phyloP scores from a whole-genome alignment of 805 yeast species.

The Ogataea polymorpha region DNA sequence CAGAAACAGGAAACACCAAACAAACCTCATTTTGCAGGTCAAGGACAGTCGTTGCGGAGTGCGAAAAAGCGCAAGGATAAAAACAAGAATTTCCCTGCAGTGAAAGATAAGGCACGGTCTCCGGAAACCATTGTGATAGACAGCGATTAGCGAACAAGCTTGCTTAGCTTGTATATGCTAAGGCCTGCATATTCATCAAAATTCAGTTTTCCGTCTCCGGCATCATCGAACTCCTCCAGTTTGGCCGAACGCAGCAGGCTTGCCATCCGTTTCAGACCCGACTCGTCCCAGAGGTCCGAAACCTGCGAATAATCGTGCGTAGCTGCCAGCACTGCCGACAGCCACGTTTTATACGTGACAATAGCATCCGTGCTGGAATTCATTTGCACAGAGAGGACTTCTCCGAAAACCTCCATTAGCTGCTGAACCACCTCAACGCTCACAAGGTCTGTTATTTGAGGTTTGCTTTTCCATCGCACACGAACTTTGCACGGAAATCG shows the following conservation, averaged over 20 bases:
- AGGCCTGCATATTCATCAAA: conserved; percentile 24
- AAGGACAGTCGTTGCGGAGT: conserved; percentile 69
- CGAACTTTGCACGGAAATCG: conserved; percentile 22
- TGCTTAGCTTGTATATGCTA: conserved; percentile 15
- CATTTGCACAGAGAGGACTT: conserved; percentile 23
- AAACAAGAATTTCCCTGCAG: conserved; percentile 46
- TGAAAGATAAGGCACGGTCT: conserved; percentile 61
- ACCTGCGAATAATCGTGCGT: conserved; percentile 41
- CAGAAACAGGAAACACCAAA: conserved; percentile 23
- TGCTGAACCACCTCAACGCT: conserved; percentile 33
- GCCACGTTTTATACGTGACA: conserved; percentile 31
- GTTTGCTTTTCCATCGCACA: conserved; percentile 46
- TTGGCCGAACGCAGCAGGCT: conserved; percentile 39
- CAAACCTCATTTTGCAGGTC: conserved; percentile 48
- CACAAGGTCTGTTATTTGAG: conserved; percentile 33
- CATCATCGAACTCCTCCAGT: conserved; percentile 12
- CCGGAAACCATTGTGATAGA: conserved; percentile 84
- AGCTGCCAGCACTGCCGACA: conserved; percentile 35
- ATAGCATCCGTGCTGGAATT: conserved; percentile 30
- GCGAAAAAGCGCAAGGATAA: conserved; percentile 58
- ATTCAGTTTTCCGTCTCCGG: conserved; percentile 6
- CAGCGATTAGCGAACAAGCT: conserved; percentile 28
- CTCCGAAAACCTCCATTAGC: conserved; percentile 48
- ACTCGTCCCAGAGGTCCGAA: conserved; percentile 45
- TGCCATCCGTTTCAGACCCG: conserved; percentile 42